phyloP scores from a whole-genome alignment of 1,284 basidiomycete species.

The Cutaneotrichosporon sp. region DNA sequence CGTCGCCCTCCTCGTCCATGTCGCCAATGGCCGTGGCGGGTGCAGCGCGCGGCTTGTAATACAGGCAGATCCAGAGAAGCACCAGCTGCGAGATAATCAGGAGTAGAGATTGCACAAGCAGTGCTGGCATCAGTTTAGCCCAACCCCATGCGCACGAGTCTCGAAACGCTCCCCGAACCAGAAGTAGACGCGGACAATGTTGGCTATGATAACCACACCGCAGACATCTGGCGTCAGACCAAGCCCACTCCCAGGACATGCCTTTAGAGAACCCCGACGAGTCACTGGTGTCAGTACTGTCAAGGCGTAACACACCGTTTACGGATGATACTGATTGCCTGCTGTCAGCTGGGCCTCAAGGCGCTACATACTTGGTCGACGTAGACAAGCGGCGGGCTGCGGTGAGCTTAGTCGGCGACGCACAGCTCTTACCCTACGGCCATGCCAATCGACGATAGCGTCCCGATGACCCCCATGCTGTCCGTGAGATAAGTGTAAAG shows the following conservation, averaged over 20 bases:
- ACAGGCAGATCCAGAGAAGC: constrained; percentile 52
- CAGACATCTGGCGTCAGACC: constrained; percentile 33
- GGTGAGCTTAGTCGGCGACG: constrained; percentile 2
- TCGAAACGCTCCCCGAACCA: constrained; percentile 53
- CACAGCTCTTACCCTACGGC: constrained; percentile 39
- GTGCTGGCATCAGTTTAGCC: constrained; percentile 32
- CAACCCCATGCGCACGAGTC: constrained; percentile 28
- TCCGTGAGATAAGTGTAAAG: background rate
- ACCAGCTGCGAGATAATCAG: constrained; percentile 51
- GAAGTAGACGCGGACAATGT: constrained; percentile 49
- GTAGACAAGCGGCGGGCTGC: constrained; percentile 50
- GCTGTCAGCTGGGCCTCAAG: constrained; percentile 10
- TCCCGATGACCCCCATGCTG: constrained; percentile 22
- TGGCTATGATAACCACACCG: constrained; percentile 47
- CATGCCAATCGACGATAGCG: constrained; percentile 46
- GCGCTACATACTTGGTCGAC: constrained; percentile 44
- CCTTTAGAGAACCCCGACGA: constrained; percentile 48
- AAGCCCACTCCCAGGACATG: background rate
- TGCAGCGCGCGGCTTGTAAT: constrained; percentile 38
- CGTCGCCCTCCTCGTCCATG: constrained; percentile 1
- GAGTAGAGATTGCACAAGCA: constrained; percentile 49
- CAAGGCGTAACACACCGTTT: constrained; percentile 39
- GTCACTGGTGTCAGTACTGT: constrained; percentile 31
- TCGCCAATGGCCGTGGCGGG: background rate
- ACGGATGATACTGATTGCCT: constrained; percentile 51